phyloP scores from a whole-genome alignment of 2,329 filamentous ascomycete genomes.

The Monilinia vaccinii-corymbosi region DNA sequence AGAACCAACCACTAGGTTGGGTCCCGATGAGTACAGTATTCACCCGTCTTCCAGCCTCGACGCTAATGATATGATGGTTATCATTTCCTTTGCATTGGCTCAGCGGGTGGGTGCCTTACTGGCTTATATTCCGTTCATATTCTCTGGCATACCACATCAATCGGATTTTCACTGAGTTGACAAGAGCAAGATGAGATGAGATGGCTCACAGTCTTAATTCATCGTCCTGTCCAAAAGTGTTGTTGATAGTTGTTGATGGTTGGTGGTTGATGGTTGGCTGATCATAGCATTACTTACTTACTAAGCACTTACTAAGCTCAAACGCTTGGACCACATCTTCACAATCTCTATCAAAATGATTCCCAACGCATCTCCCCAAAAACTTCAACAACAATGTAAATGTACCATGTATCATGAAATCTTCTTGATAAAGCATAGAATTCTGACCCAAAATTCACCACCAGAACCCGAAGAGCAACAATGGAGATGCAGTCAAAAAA shows the following conservation, averaged over 20 bases:
- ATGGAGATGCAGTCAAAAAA: slow-evolving; percentile 3
- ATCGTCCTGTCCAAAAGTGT: no score
- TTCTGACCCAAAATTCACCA: background rate
- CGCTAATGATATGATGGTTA: no score
- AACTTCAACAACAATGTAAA: no score
- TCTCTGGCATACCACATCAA: background rate
- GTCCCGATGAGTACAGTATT: background rate
- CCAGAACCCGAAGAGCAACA: background rate
- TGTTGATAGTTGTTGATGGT: no score
- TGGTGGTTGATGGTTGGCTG: no score
- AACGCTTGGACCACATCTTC: background rate
- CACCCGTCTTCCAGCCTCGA: background rate
- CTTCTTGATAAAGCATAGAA: background rate
- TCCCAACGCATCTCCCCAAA: background rate
- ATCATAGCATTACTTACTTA: no score
- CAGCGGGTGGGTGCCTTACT: background rate
- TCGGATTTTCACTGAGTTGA: no score
- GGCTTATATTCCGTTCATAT: background rate
- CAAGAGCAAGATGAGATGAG: no score
- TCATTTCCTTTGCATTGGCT: background rate
- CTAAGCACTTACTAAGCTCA: no score
- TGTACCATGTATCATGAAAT: slow-evolving; percentile 1
- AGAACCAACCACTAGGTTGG: background rate
- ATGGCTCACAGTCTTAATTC: no score
- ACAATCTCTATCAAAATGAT: background rate